Evolutionary conservation across 352 stramenopile species (phyloP).

Genomic region (Pythium folliculosum): DNA sequence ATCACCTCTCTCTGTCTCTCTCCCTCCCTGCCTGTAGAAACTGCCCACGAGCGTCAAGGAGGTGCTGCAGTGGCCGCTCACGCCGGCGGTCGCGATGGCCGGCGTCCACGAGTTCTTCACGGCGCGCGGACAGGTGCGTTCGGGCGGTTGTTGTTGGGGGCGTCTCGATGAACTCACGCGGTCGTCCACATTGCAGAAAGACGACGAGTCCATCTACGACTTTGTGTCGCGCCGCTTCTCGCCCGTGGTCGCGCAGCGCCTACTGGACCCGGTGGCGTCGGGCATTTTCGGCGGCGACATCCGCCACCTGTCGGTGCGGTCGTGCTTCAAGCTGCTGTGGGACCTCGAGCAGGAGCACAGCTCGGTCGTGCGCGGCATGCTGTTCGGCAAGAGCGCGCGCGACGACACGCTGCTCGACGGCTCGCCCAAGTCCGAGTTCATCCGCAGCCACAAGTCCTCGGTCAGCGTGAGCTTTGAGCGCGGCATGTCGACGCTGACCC

Average conservation of each 20-base stretch:
- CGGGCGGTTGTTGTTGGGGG: background rate
- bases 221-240: slow-evolving; percentile 80
- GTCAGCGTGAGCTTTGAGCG: slow-evolving; percentile 86
- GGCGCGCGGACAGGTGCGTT: slow-evolving; percentile 29
- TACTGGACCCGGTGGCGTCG: slow-evolving; percentile 80
- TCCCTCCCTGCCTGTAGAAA: too few relatives aligned
- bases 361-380: slow-evolving; percentile 77
- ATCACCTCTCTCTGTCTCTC: background rate
- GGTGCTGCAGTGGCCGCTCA: slow-evolving; percentile 65
- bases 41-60: slow-evolving; percentile 56
- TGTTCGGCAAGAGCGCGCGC: slow-evolving; percentile 40
- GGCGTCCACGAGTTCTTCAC: slow-evolving; percentile 70
- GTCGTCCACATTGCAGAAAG: slow-evolving; percentile 20
- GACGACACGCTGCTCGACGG: slow-evolving; percentile 68
- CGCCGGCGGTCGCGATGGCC: slow-evolving; percentile 50
- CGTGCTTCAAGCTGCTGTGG: slow-evolving; percentile 78
- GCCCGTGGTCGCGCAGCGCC: slow-evolving; percentile 68
- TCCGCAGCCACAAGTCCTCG: slow-evolving; percentile 62
- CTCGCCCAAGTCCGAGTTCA: slow-evolving; percentile 67
- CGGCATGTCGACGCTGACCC: slow-evolving; percentile 77
- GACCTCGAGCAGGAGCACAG: slow-evolving; percentile 79
- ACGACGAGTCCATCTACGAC: slow-evolving; percentile 84
- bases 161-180: background rate
- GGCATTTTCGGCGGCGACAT: slow-evolving; percentile 90
- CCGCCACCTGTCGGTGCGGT: slow-evolving; percentile 68